Conservation (phyloP, 371 early-diverging fungal species). For the Zopfochytrium polystomum region DNA sequence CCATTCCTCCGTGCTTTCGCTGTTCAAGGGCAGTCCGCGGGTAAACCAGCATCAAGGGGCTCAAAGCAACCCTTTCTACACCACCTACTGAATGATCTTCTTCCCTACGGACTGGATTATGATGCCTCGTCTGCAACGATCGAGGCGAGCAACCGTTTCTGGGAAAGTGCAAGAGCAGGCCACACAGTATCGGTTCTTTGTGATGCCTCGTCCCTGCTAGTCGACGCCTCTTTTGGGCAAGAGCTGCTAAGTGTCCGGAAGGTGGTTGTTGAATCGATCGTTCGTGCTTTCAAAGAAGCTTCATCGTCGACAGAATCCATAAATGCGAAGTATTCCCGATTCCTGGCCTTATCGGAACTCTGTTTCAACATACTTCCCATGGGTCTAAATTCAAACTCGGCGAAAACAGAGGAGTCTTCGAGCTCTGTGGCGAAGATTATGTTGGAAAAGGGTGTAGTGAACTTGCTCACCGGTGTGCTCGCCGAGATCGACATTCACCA, state of each 20-base stretch:
- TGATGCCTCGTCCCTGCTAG: slow-evolving; percentile 23
- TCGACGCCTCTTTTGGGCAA: slow-evolving; percentile 50
- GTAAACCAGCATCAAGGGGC: slow-evolving; percentile 27
- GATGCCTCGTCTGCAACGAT: neutral
- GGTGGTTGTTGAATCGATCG: slow-evolving; percentile 34
- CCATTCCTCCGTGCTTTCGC: too few relatives aligned
- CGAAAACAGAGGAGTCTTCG: slow-evolving; percentile 19
- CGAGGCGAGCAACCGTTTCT: neutral
- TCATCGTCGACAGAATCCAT: slow-evolving; percentile 51
- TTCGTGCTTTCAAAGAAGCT: slow-evolving; percentile 46
- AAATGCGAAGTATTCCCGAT: slow-evolving; percentile 65
- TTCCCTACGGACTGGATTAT: too few relatives aligned
- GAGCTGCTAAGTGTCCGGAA: slow-evolving; percentile 65
- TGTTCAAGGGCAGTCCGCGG: too few relatives aligned
- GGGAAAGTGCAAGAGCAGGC: slow-evolving; percentile 58
- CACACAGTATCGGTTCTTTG: slow-evolving; percentile 33
- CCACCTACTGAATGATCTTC: slow-evolving; percentile 38
- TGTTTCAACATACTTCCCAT: slow-evolving; percentile 67
- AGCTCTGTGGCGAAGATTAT: slow-evolving; percentile 72
- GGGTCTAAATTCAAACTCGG: slow-evolving; percentile 32
- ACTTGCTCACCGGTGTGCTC: slow-evolving; percentile 70
- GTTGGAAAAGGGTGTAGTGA: slow-evolving; percentile 87
- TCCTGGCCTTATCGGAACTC: slow-evolving; percentile 68
- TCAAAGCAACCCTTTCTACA: slow-evolving; percentile 15
- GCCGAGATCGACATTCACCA: slow-evolving; percentile 88